Evolutionary conservation across 805 yeast species (phyloP).

Genomic region (Wickerhamomyces hampshirensis): DNA sequence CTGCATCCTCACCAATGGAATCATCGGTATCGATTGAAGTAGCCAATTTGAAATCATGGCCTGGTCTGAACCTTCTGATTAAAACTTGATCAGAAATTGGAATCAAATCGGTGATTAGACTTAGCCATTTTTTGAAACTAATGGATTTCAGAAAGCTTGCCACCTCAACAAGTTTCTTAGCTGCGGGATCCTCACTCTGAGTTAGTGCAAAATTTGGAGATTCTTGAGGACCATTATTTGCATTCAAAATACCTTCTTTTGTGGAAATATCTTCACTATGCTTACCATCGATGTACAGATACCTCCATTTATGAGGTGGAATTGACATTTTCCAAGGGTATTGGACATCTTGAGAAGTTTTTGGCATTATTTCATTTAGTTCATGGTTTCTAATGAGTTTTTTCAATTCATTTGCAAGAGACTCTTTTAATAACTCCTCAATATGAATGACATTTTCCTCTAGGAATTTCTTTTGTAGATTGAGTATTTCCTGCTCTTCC

Average conservation of each 20-base stretch:
- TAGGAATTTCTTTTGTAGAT: conserved; percentile 48
- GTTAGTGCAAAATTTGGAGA: conserved; percentile 47
- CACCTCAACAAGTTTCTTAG: conserved; percentile 44
- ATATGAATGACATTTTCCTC: conserved; percentile 71
- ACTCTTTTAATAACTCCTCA: conserved; percentile 53
- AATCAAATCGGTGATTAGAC: conserved; percentile 52
- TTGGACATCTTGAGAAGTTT: conserved; percentile 44
- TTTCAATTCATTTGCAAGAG: conserved; percentile 44
- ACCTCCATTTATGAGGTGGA: conserved; percentile 93
- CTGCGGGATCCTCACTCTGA: conserved; percentile 25
- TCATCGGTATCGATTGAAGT: conserved; percentile 42
- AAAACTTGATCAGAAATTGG: conserved; percentile 64
- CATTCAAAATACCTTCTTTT: conserved; percentile 26
- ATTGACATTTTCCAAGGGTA: conserved; percentile 87
- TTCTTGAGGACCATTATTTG: conserved; percentile 42
- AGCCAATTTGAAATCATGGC: conserved; percentile 89
- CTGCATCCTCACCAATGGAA: conserved; percentile 26
- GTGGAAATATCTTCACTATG: conserved; percentile 27
- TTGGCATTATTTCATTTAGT: conserved; percentile 58
- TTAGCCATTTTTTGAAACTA: conserved; percentile 68
- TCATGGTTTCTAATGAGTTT: conserved; percentile 51
- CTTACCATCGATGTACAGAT: conserved; percentile 72
- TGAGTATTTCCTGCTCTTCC: conserved; percentile 30
- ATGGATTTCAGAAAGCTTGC: conserved; percentile 54
- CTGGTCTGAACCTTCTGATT: conserved; percentile 89